phyloP scores from a whole-genome alignment of 2,329 filamentous ascomycete species.

The Pleomassaria siparia region DNA sequence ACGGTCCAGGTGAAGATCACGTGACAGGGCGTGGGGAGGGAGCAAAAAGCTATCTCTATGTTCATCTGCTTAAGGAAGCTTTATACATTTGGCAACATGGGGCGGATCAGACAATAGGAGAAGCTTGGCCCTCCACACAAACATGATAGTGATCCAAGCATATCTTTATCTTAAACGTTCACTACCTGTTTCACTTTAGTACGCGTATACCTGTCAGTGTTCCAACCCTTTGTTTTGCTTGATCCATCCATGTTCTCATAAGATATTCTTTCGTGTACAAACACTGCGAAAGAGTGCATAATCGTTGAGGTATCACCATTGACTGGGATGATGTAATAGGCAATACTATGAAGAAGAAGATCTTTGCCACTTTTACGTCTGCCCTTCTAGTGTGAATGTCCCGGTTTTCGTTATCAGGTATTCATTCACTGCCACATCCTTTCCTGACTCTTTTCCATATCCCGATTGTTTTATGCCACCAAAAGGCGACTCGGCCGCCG shows the following conservation, averaged over 20 bases:
- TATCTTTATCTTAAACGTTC: not conserved
- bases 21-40: not conserved
- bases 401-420: slow-evolving; percentile 67
- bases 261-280: too few species aligned
- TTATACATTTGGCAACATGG: not conserved
- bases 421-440: slow-evolving; percentile 65
- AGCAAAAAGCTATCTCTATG: not conserved
- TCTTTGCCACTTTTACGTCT: slow-evolving; percentile 16
- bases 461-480: slow-evolving; percentile 69
- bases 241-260: not conserved
- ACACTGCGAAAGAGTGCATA: too few species aligned
- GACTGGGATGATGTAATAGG: too few species aligned
- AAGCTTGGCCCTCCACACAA: not conserved
- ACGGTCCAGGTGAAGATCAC: not conserved
- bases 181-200: not conserved
- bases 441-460: slow-evolving; percentile 68
- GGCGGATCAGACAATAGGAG: not conserved
- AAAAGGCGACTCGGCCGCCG: slow-evolving; percentile 66
- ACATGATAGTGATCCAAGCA: not conserved
- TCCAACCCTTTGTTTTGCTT: slow-evolving; percentile 2
- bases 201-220: not conserved
- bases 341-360: too few species aligned
- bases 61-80: not conserved
- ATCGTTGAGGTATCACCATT: too few species aligned
- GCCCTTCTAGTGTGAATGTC: slow-evolving; percentile 59